These are phyloP conservation scores for Globisporangium middletonii DNA, from an alignment of 352 stramenopile genomes.

Conservation along the genomic window DNA sequence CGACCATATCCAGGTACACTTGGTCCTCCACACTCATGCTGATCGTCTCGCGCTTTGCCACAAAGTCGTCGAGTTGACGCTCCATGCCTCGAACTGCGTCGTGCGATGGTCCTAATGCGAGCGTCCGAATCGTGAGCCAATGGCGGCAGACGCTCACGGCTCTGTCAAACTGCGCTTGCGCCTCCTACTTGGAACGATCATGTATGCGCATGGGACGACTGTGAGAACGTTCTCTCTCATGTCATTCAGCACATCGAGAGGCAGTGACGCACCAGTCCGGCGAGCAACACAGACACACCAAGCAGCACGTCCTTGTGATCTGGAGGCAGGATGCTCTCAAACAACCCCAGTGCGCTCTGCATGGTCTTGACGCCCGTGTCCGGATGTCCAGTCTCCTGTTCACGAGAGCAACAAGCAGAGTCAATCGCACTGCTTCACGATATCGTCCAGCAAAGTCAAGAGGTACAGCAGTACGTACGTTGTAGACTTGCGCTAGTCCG, in stretches of 20 bases:
- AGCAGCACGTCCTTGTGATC: slow-evolving; percentile 43
- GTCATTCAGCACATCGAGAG: neutral
- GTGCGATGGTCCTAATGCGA: slow-evolving; percentile 9
- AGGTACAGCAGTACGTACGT: slow-evolving; percentile 10
- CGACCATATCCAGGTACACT: slow-evolving; percentile 17
- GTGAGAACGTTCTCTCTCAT: neutral
- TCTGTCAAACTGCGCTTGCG: slow-evolving; percentile 17
- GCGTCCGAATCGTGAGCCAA: slow-evolving; percentile 11
- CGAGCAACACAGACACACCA: slow-evolving; percentile 31
- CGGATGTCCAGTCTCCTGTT: slow-evolving; percentile 24
- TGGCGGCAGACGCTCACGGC: slow-evolving; percentile 22
- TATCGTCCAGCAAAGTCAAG: neutral
- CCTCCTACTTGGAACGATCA: slow-evolving; percentile 9
- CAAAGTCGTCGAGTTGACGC: slow-evolving; percentile 27
- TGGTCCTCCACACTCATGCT: slow-evolving; percentile 28
- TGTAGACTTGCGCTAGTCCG: slow-evolving; percentile 23
- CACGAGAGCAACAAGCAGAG: neutral
- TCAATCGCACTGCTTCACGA: no score
- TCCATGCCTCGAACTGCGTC: slow-evolving; percentile 16
- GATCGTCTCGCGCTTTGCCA: slow-evolving; percentile 29
- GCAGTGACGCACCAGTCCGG: slow-evolving; percentile 31
- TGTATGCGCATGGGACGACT: no score
- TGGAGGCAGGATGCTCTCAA: slow-evolving; percentile 26
- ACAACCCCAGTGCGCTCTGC: slow-evolving; percentile 23
- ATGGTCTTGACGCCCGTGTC: slow-evolving; percentile 16